These are phyloP conservation scores for Coemansia sp. DNA, from an alignment of 192 early-diverging fungal genomes.

Conservation along the genomic window DNA sequence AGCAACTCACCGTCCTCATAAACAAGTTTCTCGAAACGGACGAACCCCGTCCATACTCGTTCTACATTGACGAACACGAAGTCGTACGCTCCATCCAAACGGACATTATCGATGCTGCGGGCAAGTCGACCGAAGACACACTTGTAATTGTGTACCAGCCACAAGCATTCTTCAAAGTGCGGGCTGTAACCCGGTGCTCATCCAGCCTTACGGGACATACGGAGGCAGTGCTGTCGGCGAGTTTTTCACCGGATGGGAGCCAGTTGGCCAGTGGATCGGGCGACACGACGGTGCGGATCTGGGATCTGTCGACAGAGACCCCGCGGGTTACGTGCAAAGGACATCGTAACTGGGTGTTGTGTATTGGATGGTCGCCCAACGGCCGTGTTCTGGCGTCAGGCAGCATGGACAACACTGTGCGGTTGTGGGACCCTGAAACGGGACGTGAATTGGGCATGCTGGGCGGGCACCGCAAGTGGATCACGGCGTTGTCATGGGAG, in stretches of 20 bases:
- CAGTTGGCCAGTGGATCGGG: conserved; percentile 94
- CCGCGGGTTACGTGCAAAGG: conserved; percentile 79
- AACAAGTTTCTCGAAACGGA: conserved; percentile 83
- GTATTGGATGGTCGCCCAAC: conserved; percentile 92
- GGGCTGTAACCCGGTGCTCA: conserved; percentile 90
- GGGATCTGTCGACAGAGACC: conserved; percentile 98
- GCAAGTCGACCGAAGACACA: conserved; percentile 85
- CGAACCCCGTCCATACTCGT: conserved; percentile 91
- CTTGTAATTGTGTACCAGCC: conserved; percentile 91
- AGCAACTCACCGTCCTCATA: conserved; percentile 82
- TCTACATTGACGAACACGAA: conserved; percentile 85
- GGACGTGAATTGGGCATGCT: conserved; percentile 79
- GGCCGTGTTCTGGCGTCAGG: conserved; percentile 82
- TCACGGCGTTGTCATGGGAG: conserved; percentile 92
- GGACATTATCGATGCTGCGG: conserved; percentile 76
- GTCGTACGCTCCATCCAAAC: conserved; percentile 69
- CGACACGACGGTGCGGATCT: conserved; percentile 92
- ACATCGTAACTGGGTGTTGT: conserved; percentile 92
- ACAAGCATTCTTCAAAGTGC: conserved; percentile 93
- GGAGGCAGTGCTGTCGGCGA: conserved; percentile 87
- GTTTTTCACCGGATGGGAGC: conserved; percentile 87
- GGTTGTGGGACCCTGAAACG: conserved; percentile 86
- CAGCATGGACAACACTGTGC: conserved; percentile 89
- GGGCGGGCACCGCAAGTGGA: conserved; percentile 83
- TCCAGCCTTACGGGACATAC: conserved; percentile 86